Evolutionary conservation across 148 eudicot species (phyloP).

Genomic region (Camellia japonica): DNA sequence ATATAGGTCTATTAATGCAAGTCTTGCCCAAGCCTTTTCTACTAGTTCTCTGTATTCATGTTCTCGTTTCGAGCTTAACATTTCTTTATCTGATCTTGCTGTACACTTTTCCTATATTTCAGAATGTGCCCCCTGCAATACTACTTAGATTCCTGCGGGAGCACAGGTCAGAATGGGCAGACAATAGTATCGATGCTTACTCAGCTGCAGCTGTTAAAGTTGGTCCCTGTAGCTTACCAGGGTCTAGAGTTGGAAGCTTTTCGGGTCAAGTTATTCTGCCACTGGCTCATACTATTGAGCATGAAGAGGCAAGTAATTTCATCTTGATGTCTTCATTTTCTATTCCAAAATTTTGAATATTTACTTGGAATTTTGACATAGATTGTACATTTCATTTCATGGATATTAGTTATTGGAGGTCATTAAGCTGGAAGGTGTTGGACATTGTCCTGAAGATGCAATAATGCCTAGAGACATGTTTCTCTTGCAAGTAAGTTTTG

Average conservation of each 20-base stretch:
- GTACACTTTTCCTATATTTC: constrained; percentile 19
- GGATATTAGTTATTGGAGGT: constrained; percentile 68
- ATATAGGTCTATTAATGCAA: not conserved
- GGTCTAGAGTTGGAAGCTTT: constrained; percentile 66
- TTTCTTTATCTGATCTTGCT: not conserved
- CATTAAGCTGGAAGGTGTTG: constrained; percentile 78
- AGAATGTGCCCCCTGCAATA: constrained; percentile 98
- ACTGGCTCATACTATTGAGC: constrained; percentile 86
- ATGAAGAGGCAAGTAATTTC: constrained; percentile 67
- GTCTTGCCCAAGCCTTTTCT: not conserved
- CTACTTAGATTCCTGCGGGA: constrained; percentile 86
- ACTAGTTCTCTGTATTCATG: not conserved
- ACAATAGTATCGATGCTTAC: constrained; percentile 84
- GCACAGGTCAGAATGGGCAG: constrained; percentile 99
- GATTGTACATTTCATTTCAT: not conserved
- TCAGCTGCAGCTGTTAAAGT: constrained; percentile 87
- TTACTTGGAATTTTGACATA: not conserved
- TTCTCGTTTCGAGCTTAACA: not conserved
- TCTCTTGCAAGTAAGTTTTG: constrained; percentile 69
- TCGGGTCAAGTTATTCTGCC: constrained; percentile 94
- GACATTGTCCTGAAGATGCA: constrained; percentile 66
- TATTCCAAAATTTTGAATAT: not conserved
- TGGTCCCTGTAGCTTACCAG: constrained; percentile 79
- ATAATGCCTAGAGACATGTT: constrained; percentile 82
- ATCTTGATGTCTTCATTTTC: not conserved